These are phyloP conservation scores for Saccharomyces hybrid DNA, from an alignment of 1,139 yeast species.

Conservation along the genomic window DNA sequence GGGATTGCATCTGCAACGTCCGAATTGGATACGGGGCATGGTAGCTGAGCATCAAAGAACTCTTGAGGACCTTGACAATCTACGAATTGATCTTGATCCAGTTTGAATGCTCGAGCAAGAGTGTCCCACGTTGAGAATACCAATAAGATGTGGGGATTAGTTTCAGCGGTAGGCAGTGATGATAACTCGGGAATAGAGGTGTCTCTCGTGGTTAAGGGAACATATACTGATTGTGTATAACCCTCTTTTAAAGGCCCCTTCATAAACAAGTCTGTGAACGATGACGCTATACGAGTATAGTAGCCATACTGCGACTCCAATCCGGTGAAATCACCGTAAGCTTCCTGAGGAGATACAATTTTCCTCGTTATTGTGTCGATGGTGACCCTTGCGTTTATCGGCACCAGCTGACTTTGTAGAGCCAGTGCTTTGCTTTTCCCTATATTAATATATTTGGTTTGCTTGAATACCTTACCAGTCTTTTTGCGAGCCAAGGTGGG, in stretches of 20 bases:
- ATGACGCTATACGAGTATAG: conserved; percentile 57
- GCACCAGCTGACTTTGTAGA: conserved; percentile 55
- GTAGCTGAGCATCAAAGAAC: conserved; percentile 59
- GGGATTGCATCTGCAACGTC: not conserved
- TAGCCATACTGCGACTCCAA: conserved; percentile 63
- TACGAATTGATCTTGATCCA: conserved; percentile 35
- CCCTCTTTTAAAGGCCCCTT: conserved; percentile 62
- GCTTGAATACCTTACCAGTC: conserved; percentile 39
- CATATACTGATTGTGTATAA: conserved; percentile 57
- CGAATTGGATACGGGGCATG: not conserved
- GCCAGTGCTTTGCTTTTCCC: conserved; percentile 55
- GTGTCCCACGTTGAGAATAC: conserved; percentile 61
- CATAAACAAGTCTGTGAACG: conserved; percentile 60
- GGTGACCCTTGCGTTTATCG: conserved; percentile 73
- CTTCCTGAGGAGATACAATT: conserved; percentile 64
- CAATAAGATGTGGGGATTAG: conserved; percentile 31
- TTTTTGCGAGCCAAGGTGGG: conserved; percentile 27
- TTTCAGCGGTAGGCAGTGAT: not conserved
- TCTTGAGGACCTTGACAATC: conserved; percentile 44
- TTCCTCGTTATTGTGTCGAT: conserved; percentile 56
- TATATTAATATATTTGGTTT: conserved; percentile 66
- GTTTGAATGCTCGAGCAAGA: conserved; percentile 42
- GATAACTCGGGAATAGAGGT: not conserved
- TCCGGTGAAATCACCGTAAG: conserved; percentile 55
- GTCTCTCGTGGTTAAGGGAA: not conserved